A percentile compares a stretch with the other conserved stretches of the same genome.
These are phyloP conservation scores for Fusarium sp. DNA, from an alignment of 2,329 filamentous ascomycete genomes.

Conservation along the genomic window DNA sequence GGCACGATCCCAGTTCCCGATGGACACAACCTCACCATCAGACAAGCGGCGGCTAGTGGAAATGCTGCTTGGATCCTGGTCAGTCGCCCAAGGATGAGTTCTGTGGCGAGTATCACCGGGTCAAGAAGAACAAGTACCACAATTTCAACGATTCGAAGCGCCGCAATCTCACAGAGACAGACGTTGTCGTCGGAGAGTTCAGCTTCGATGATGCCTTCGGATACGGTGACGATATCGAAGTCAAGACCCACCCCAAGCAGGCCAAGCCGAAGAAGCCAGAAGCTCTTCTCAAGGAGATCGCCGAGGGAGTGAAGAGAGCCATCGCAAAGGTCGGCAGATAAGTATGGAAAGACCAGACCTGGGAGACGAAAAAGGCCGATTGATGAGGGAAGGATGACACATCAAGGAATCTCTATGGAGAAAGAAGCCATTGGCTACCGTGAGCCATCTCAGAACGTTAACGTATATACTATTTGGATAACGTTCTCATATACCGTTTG, in stretches of 20 bases:
- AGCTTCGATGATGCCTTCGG: background rate
- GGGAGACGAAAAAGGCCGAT: background rate
- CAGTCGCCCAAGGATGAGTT: slow-evolving; percentile 28
- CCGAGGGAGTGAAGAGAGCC: slow-evolving; percentile 20
- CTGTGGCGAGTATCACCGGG: slow-evolving; percentile 29
- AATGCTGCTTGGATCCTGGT: slow-evolving; percentile 40
- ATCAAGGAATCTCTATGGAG: background rate
- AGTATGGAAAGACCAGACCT: background rate
- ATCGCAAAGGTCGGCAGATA: slow-evolving; percentile 28
- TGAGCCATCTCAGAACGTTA: slow-evolving; percentile 12
- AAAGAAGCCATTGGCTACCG: background rate
- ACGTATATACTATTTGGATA: slow-evolving; percentile 17
- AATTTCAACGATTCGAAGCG: background rate
- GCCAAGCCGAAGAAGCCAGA: slow-evolving; percentile 10
- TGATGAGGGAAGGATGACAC: background rate
- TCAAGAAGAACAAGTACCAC: background rate
- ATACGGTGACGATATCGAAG: background rate
- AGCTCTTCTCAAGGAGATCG: slow-evolving; percentile 14
- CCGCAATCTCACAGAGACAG: background rate
- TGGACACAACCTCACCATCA: slow-evolving; percentile 36
- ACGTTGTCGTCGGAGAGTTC: slow-evolving; percentile 20
- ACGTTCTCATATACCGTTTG: background rate
- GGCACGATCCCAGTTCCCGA: slow-evolving; percentile 27
- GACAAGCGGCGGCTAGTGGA: slow-evolving; percentile 44
- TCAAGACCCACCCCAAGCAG: background rate